Evolutionary conservation across 2,329 filamentous ascomycete species (phyloP).

Genomic region (Xylariaceae sp.): DNA sequence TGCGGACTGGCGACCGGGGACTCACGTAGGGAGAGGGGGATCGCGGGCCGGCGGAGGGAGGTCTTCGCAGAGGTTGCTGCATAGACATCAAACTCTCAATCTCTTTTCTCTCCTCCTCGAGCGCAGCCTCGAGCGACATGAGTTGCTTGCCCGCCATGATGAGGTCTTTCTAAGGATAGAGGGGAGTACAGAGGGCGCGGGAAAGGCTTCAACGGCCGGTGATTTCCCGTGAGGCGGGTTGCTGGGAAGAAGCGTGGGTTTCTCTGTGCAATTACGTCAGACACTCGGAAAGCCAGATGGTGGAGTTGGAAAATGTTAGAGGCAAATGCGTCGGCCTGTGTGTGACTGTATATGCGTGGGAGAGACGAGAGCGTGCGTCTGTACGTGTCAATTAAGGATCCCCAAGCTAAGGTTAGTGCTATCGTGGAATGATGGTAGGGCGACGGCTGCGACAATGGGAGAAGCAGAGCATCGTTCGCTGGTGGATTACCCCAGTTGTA

Average conservation of each 20-base stretch:
- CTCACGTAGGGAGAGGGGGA: constrained; percentile 14
- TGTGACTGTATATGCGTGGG: too few relatives aligned
- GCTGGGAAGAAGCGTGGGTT: too few relatives aligned
- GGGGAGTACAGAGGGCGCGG: too few relatives aligned
- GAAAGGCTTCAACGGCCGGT: constrained; percentile 1
- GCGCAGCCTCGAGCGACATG: constrained; percentile 32
- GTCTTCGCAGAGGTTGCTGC: constrained; percentile 20
- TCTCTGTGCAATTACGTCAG: too few relatives aligned
- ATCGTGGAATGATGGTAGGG: constrained; percentile 31
- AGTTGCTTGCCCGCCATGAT: constrained; percentile 27
- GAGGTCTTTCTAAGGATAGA: too few relatives aligned
- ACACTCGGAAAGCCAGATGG: too few relatives aligned
- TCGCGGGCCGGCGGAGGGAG: constrained; percentile 42
- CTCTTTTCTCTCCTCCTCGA: constrained; percentile 31
- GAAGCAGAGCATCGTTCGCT: constrained; percentile 24
- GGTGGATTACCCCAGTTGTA: constrained; percentile 8
- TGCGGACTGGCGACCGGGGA: constrained; percentile 47
- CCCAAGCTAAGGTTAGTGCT: constrained; percentile 21
- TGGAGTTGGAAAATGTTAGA: too few relatives aligned
- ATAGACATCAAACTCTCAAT: constrained; percentile 30
- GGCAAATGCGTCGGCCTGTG: too few relatives aligned
- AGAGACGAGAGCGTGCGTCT: too few relatives aligned
- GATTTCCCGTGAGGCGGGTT: constrained; percentile 5
- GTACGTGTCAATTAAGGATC: constrained; percentile 1
- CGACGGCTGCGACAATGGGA: constrained; percentile 23